phyloP scores from a whole-genome alignment of 2,329 filamentous ascomycete genomes.

The Neocucurbitaria cava region DNA sequence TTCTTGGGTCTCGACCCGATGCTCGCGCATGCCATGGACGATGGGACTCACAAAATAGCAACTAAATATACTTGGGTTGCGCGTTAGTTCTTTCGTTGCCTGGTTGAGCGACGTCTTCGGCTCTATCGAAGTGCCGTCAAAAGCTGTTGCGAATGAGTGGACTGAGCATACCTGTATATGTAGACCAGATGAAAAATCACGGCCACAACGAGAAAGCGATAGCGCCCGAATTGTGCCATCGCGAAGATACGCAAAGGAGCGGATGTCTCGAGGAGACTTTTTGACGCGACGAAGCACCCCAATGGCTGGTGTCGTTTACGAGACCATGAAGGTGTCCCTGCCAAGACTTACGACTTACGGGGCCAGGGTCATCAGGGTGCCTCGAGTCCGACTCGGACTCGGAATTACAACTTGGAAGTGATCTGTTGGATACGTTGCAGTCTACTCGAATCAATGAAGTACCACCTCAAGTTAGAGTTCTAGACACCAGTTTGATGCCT shows the following conservation, averaged over 20 bases:
- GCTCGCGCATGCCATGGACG: constrained; percentile 91
- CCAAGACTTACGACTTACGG: constrained; percentile 17
- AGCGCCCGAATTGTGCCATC: constrained; percentile 68
- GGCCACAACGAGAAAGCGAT: constrained; percentile 86
- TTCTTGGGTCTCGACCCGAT: constrained; percentile 71
- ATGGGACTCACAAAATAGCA: constrained; percentile 99
- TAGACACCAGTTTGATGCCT: neutral
- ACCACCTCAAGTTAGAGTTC: neutral
- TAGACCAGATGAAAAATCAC: constrained; percentile 94
- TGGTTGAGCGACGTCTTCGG: constrained; percentile 53
- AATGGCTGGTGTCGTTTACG: constrained; percentile 32
- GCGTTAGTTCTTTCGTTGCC: too few relatives aligned
- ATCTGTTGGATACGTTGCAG: neutral
- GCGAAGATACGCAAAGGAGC: constrained; percentile 22
- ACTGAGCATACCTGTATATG: constrained; percentile 65
- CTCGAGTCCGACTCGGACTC: neutral
- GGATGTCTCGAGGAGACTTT: constrained; percentile 35
- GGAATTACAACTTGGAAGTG: neutral
- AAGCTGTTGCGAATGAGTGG: constrained; percentile 45
- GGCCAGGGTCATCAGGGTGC: constrained; percentile 3
- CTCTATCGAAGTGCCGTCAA: constrained; percentile 35
- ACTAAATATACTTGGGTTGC: too few relatives aligned
- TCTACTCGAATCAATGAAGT: neutral
- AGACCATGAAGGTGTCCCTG: constrained; percentile 27
- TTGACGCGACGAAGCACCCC: constrained; percentile 33